phyloP scores from a whole-genome alignment of 495 filamentous ascomycete genomes.

The Penicillium simplicissimum region DNA sequence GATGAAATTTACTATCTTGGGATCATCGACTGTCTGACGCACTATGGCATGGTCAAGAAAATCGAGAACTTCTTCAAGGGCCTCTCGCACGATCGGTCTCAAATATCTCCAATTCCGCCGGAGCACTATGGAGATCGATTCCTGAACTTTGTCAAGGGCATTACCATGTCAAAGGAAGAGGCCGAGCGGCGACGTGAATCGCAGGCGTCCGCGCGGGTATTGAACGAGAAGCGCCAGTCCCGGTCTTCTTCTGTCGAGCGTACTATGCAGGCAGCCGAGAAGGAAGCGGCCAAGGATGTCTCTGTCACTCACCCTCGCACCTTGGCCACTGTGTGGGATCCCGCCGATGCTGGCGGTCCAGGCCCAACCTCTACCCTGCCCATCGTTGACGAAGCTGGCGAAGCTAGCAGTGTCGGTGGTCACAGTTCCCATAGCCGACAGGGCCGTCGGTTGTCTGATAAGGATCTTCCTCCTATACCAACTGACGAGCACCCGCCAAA shows the following conservation, averaged over 20 bases:
- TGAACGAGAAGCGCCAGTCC: constrained; percentile 33
- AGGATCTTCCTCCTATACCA: constrained; percentile 57
- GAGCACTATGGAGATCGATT: constrained; percentile 93
- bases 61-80: constrained; percentile 94
- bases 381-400: constrained; percentile 87
- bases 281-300: constrained; percentile 55
- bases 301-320: constrained; percentile 55
- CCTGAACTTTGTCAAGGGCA: constrained; percentile 83
- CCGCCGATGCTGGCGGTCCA: constrained; percentile 53
- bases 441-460: constrained; percentile 41
- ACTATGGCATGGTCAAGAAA: constrained; percentile 87
- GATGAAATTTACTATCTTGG: constrained; percentile 98
- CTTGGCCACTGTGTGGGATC: constrained; percentile 53
- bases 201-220: constrained; percentile 23
- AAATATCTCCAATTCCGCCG: constrained; percentile 93
- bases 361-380: constrained; percentile 73
- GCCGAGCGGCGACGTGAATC: constrained; percentile 64
- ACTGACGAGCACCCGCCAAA: constrained; percentile 17
- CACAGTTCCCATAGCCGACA: constrained; percentile 42
- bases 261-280: constrained; percentile 47
- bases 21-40: constrained; percentile 96
- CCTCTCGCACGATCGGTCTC: constrained; percentile 70
- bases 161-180: constrained; percentile 87
- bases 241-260: constrained; percentile 49
- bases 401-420: constrained; percentile 70